phyloP scores from a whole-genome alignment of 768 basidiomycete species.

The Hydnomerulius pinastri region DNA sequence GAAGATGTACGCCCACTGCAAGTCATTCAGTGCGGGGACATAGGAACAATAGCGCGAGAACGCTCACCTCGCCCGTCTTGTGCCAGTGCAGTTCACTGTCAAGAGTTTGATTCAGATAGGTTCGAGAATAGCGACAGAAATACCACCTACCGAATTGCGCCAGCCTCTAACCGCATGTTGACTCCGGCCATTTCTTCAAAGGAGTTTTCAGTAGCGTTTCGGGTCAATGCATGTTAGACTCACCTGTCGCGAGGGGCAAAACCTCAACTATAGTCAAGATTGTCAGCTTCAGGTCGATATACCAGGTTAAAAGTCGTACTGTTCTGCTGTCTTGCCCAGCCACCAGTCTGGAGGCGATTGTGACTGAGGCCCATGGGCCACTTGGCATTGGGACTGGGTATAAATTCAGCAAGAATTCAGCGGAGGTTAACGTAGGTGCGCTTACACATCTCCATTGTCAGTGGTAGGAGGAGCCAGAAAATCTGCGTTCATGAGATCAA shows the following conservation, averaged over 20 bases:
- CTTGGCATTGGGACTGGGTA: slow-evolving; percentile 45
- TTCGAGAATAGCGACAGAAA: neutral
- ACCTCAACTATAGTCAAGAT: slow-evolving; percentile 26
- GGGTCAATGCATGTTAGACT: slow-evolving; percentile 15
- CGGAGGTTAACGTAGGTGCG: neutral
- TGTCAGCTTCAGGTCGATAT: neutral
- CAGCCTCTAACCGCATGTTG: slow-evolving; percentile 41
- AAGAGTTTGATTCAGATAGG: neutral
- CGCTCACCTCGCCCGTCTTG: slow-evolving; percentile 28
- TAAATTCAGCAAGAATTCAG: neutral
- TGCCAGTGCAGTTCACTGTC: slow-evolving; percentile 46
- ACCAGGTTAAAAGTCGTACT: slow-evolving; percentile 36
- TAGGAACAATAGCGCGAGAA: neutral
- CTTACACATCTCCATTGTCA: slow-evolving; percentile 52
- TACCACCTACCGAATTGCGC: slow-evolving; percentile 35
- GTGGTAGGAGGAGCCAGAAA: slow-evolving; percentile 58
- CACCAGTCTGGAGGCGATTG: slow-evolving; percentile 55
- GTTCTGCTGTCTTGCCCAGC: slow-evolving; percentile 63
- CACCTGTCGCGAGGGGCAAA: slow-evolving; percentile 39
- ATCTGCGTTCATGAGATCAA: slow-evolving; percentile 60
- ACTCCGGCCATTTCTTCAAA: slow-evolving; percentile 23
- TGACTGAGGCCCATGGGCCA: slow-evolving; percentile 63
- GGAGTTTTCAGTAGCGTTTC: neutral
- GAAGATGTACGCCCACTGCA: slow-evolving; percentile 52
- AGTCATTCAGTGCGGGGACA: neutral